phyloP scores from a whole-genome alignment of 2,329 filamentous ascomycete species.

The Lasiodiplodia sp. region DNA sequence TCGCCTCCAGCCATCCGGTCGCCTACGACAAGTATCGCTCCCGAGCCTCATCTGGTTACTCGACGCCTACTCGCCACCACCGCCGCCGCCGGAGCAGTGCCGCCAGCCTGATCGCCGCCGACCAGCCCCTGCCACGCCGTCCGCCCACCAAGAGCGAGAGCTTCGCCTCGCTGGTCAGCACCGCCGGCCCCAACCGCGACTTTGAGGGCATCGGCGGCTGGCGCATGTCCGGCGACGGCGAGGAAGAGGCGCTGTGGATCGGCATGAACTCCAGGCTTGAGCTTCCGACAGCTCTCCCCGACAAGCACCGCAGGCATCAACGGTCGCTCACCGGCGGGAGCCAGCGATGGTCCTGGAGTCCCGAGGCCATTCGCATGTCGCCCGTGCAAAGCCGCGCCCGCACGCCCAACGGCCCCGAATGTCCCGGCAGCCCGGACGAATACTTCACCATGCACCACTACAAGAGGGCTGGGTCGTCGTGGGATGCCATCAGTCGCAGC shows the following conservation, averaged over 20 bases:
- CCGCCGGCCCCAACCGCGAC: conserved; percentile 45
- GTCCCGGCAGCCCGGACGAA: conserved; percentile 28
- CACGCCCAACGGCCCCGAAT: conserved; percentile 16
- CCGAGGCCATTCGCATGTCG: conserved; percentile 47
- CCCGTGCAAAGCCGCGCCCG: conserved; percentile 36
- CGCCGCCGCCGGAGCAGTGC: conserved; percentile 30
- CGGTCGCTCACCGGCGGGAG: conserved; percentile 44
- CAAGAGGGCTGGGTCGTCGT: conserved; percentile 3
- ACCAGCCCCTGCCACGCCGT: conserved; percentile 27
- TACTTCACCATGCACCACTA: conserved; percentile 31
- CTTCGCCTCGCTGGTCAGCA: conserved; percentile 44
- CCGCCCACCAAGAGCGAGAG: conserved; percentile 43
- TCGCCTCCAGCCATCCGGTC: conserved; percentile 33
- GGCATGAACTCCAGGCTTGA: conserved; percentile 52
- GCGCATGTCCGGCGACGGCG: conserved; percentile 46
- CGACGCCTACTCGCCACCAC: conserved; percentile 23
- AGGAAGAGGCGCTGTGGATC: conserved; percentile 55
- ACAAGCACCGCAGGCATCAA: conserved; percentile 37
- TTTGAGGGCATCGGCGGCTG: conserved; percentile 55
- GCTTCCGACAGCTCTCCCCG: conserved; percentile 43
- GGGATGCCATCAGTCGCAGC: conserved; percentile 18
- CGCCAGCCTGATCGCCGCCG: conserved; percentile 29
- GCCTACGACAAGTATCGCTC: conserved; percentile 32
- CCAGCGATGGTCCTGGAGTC: conserved; percentile 39
- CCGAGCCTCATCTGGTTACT: conserved; percentile 31